A percentile compares a stretch with the other conserved stretches of the same genome.
These are phyloP conservation scores for Backusella tuberculispora DNA, from an alignment of 192 early-diverging fungal species.

Conservation along the genomic window DNA sequence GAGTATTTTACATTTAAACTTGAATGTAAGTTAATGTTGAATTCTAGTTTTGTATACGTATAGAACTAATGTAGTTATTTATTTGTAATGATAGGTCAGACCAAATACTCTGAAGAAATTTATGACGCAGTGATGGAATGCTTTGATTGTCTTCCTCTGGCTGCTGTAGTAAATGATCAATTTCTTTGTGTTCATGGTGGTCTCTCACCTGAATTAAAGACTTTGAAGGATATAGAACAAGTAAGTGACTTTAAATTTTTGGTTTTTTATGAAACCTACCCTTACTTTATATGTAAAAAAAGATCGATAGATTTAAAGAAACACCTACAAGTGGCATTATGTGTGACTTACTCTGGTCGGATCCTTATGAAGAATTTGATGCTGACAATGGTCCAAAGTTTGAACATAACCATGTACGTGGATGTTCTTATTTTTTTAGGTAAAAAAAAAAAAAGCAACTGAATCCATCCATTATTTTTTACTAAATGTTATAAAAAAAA, in stretches of 20 bases:
- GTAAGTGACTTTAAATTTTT: slow-evolving; percentile 56
- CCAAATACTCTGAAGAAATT: slow-evolving; percentile 88
- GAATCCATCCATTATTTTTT: neutral
- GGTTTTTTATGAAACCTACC: neutral
- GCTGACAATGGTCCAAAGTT: slow-evolving; percentile 86
- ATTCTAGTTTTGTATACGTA: slow-evolving; percentile 46
- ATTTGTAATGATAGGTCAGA: slow-evolving; percentile 30
- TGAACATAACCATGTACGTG: slow-evolving; percentile 89
- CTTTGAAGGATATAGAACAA: slow-evolving; percentile 87
- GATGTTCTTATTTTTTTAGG: slow-evolving; percentile 87
- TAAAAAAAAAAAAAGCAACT: slow-evolving; percentile 23
- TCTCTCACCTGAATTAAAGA: slow-evolving; percentile 90
- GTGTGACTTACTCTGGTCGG: slow-evolving; percentile 93
- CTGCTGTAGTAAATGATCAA: slow-evolving; percentile 86
- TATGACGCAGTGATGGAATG: slow-evolving; percentile 88
- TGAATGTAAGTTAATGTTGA: slow-evolving; percentile 86
- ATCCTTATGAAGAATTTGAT: slow-evolving; percentile 94
- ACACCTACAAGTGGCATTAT: slow-evolving; percentile 94
- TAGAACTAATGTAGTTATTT: neutral
- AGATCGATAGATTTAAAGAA: slow-evolving; percentile 86
- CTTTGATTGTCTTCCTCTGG: slow-evolving; percentile 92
- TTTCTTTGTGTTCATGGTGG: slow-evolving; percentile 93
- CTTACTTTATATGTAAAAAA: neutral
- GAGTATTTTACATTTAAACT: slow-evolving; percentile 98
- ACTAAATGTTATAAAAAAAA: neutral